Evolutionary conservation across 495 filamentous ascomycete species (phyloP), one percentile per base, ranked within the genome.

Genomic region (Elaphomyces granulatus): DNA sequence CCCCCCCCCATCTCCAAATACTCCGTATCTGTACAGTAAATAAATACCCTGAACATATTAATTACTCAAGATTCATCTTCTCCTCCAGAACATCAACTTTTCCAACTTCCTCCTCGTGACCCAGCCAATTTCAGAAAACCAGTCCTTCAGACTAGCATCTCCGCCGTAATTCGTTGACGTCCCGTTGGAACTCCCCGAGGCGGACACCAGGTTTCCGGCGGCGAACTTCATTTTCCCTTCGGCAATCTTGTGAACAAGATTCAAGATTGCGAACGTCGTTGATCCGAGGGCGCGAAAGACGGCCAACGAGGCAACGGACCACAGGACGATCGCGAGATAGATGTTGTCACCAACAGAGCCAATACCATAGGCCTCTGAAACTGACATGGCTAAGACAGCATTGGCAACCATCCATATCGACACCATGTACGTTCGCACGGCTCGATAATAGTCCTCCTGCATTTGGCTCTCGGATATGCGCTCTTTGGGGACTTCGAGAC

Each of bases 381-480:
- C 81, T 4, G 78, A 75, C 92, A 99, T 96, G 44, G 82, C 87
- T 8, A 99, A 72, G 45, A 94, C 71, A 9, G 84, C 81, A 54
- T 99, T 99, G 34, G 78, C 74, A 3, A 90, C 62, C 78, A 99
- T 84, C 92, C 92, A 99, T 21, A 76, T 69, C n/a, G 88, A 78
- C 0, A 99, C 92, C 76, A 99, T 93, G 73, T 99, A 99, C 9
- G 92, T 96, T 30, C 92, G 78, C 33, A 99, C 92, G 34, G 83
- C 85, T 48, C 86, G 81, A 67, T 99, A 99, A 67, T 99, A 99
- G 60, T 99, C 92, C 56, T 96, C 87, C 56, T 96, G 88, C 58
- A 81, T 59, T 65, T 95, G 88, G 8, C 75, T 67, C 40, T 95
- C 92, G 30, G 72, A 74, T 15, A 77, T 41, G 0, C 60, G 55